Evolutionary conservation across 208 protist species (phyloP).

Genomic region (Wallacemonas sp.): DNA sequence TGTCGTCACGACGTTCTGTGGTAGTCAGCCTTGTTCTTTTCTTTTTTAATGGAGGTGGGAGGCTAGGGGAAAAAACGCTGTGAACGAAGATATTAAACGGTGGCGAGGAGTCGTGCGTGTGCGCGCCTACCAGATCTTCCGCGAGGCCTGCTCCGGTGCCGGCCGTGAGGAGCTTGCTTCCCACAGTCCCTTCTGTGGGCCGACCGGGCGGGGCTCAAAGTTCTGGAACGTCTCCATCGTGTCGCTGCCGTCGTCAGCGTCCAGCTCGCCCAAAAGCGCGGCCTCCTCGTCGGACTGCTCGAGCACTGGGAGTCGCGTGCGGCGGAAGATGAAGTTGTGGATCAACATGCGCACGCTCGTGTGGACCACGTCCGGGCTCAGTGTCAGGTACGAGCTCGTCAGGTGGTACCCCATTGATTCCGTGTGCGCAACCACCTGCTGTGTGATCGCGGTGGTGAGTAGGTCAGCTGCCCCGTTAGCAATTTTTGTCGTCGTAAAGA

Average conservation of each 20-base stretch:
- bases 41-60: not conserved
- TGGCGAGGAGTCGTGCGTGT: too few species aligned
- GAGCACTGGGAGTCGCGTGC: conserved; percentile 38
- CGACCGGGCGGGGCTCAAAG: conserved; percentile 54
- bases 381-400: conserved; percentile 71
- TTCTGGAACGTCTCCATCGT: conserved; percentile 65
- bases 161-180: conserved; percentile 25
- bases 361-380: conserved; percentile 84
- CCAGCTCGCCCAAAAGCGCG: conserved; percentile 23
- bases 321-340: conserved; percentile 85
- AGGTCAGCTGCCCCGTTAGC: conserved; percentile 85
- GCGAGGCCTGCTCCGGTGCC: conserved; percentile 20
- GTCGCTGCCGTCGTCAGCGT: conserved; percentile 31
- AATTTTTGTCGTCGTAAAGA: conserved; percentile 86
- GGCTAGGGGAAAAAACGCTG: not conserved
- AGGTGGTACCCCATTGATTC: conserved; percentile 80
- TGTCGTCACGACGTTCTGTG: too few species aligned
- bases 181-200: conserved; percentile 48
- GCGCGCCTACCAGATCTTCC: conserved; percentile 33
- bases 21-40: conserved; percentile 3
- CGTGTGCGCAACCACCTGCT: conserved; percentile 82
- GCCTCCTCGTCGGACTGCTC: conserved; percentile 53
- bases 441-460: conserved; percentile 80
- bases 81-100: too few species aligned
- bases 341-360: conserved; percentile 87